Percentiles rank a stretch among this genome's conserved stretches.
phyloP scores from a whole-genome alignment of 495 filamentous ascomycete species.

The Clavariopsis aquatica region DNA sequence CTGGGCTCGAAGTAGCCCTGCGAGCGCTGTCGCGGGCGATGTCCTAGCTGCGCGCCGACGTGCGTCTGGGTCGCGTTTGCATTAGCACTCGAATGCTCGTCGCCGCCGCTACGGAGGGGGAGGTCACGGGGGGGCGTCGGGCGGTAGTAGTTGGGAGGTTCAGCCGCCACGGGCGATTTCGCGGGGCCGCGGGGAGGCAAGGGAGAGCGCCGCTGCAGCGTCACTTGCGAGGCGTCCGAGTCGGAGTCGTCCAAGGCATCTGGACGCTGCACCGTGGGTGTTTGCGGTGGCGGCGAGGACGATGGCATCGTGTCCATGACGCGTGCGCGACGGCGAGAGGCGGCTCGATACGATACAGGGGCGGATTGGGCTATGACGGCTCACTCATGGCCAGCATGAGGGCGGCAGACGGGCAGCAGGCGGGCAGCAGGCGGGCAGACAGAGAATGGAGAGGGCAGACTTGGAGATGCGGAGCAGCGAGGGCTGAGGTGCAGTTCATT shows the following conservation, averaged over 20 bases:
- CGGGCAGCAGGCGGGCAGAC: background rate
- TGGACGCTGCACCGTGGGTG: constrained; percentile 29
- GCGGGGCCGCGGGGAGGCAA: constrained; percentile 30
- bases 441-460: background rate
- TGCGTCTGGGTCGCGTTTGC: constrained; percentile 1
- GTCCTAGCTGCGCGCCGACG: constrained; percentile 36
- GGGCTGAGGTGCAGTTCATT: background rate
- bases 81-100: constrained; percentile 15
- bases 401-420: background rate
- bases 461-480: background rate
- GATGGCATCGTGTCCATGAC: constrained; percentile 29
- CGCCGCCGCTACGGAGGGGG: constrained; percentile 30
- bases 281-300: constrained; percentile 35
- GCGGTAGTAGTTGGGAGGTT: constrained; percentile 60
- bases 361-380: constrained; percentile 4
- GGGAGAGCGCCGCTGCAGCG: constrained; percentile 35
- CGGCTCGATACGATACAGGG: background rate
- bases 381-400: constrained; percentile 36
- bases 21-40: constrained; percentile 62
- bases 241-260: constrained; percentile 32
- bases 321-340: constrained; percentile 6
- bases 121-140: constrained; percentile 27
- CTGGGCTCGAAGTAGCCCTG: constrained; percentile 90
- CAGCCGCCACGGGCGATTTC: constrained; percentile 30
- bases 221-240: constrained; percentile 34